phyloP scores from a whole-genome alignment of 495 filamentous ascomycete species.

The Neurospora africana region DNA sequence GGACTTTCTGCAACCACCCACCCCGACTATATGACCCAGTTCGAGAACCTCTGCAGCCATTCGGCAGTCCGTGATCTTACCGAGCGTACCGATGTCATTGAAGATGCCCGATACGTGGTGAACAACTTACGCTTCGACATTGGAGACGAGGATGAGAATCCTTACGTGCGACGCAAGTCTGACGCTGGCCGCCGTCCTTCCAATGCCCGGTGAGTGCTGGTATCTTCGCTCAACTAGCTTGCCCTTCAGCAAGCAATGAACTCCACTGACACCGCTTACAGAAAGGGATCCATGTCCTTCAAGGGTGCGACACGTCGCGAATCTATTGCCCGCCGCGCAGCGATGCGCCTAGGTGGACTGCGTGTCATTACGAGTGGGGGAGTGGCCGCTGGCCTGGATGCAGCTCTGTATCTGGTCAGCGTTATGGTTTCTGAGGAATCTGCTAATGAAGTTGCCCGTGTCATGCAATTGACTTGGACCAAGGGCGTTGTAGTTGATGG shows the following conservation, averaged over 20 bases:
- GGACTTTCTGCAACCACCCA: constrained; percentile 68
- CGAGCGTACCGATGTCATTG: constrained; percentile 62
- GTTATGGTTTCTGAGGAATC: constrained; percentile 57
- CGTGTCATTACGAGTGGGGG: constrained; percentile 69
- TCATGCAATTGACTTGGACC: constrained; percentile 63
- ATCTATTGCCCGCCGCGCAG: constrained; percentile 54
- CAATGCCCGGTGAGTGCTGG: constrained; percentile 42
- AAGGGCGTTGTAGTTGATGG: constrained; percentile 62
- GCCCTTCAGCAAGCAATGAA: neutral
- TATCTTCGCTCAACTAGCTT: neutral
- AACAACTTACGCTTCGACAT: constrained; percentile 71
- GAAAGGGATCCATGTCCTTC: constrained; percentile 64
- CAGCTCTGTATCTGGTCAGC: constrained; percentile 65
- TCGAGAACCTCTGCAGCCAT: constrained; percentile 61
- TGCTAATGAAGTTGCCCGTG: constrained; percentile 54
- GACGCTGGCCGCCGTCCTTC: constrained; percentile 49
- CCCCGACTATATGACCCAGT: constrained; percentile 46
- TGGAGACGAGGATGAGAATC: constrained; percentile 63
- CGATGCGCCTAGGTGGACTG: constrained; percentile 56
- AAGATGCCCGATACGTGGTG: constrained; percentile 65
- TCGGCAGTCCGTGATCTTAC: constrained; percentile 44
- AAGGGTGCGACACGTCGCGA: constrained; percentile 54
- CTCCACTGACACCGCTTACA: constrained; percentile 10
- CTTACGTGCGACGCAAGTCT: constrained; percentile 58
- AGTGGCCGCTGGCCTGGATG: constrained; percentile 67